Conservation (phyloP, 2,329 filamentous ascomycete genomes). For the Emergomyces pasteurianus region DNA sequence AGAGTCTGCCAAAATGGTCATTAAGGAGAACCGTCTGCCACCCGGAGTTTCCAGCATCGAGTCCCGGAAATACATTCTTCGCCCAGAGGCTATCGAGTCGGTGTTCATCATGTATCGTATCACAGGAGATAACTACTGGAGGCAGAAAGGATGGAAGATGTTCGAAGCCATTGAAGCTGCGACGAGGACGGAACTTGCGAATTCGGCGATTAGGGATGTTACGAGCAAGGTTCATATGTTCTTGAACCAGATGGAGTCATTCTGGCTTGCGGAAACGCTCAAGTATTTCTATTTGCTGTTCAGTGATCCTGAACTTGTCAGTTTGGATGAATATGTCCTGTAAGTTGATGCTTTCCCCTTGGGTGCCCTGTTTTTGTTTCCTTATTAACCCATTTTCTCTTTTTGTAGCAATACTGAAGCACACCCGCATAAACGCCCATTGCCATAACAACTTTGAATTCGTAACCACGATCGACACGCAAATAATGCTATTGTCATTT, state of each 20-base stretch:
- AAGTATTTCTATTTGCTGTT: slow-evolving; percentile 88
- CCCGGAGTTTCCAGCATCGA: slow-evolving; percentile 30
- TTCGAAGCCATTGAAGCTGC: slow-evolving; percentile 58
- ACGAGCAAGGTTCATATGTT: slow-evolving; percentile 45
- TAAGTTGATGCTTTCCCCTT: slow-evolving; percentile 32
- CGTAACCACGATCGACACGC: neutral
- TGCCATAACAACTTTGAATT: slow-evolving; percentile 1
- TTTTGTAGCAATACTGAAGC: slow-evolving; percentile 38
- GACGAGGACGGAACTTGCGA: slow-evolving; percentile 54
- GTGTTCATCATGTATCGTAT: slow-evolving; percentile 88
- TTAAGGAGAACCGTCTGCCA: slow-evolving; percentile 33
- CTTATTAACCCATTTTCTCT: neutral
- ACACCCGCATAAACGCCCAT: slow-evolving; percentile 33
- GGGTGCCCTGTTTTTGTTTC: slow-evolving; percentile 70
- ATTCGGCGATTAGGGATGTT: slow-evolving; percentile 40
- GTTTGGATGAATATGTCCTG: slow-evolving; percentile 56
- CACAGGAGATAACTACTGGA: slow-evolving; percentile 63
- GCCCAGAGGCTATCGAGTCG: slow-evolving; percentile 76
- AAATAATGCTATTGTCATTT: neutral
- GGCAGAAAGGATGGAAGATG: slow-evolving; percentile 80
- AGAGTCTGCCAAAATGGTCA: slow-evolving; percentile 26
- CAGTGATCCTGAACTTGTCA: slow-evolving; percentile 50
- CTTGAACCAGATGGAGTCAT: slow-evolving; percentile 67
- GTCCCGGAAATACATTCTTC: slow-evolving; percentile 27
- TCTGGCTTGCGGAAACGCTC: slow-evolving; percentile 82